Percentiles rank a stretch among this genome's conserved stretches.
Conservation (phyloP, 257 asterid species). For the Solanum pennellii region DNA sequence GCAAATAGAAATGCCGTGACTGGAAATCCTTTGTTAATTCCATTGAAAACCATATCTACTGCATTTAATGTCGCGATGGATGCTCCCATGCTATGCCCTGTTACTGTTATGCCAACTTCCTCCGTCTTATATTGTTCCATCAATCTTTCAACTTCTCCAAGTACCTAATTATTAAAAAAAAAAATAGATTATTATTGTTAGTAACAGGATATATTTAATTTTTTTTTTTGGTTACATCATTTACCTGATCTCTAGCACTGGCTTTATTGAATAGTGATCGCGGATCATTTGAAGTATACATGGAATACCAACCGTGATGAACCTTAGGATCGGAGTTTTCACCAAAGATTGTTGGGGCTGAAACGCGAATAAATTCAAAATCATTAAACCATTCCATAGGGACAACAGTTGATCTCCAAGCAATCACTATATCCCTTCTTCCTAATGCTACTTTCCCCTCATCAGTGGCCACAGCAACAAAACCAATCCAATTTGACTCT, state of each 20-base stretch:
- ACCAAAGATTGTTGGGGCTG: constrained; percentile 26
- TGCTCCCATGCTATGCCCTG: constrained; percentile 61
- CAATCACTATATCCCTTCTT: constrained; percentile 44
- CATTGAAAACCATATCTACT: constrained; percentile 33
- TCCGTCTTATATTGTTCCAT: constrained; percentile 26
- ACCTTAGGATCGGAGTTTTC: not conserved
- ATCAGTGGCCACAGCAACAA: constrained; percentile 48
- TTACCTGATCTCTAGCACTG: constrained; percentile 37
- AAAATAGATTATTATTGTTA: too few species aligned
- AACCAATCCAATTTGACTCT: constrained; percentile 50
- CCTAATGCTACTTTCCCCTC: constrained; percentile 43
- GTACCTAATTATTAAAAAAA: not conserved
- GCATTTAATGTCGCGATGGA: constrained; percentile 39
- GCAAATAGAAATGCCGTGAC: constrained; percentile 40
- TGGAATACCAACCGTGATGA: constrained; percentile 18
- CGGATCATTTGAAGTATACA: constrained; percentile 14
- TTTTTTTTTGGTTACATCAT: not conserved
- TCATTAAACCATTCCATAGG: constrained; percentile 31
- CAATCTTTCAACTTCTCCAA: constrained; percentile 16
- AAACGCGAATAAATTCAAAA: constrained; percentile 20
- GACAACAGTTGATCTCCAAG: constrained; percentile 47
- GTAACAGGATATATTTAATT: too few species aligned
- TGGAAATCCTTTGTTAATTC: constrained; percentile 14
- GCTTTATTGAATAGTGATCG: constrained; percentile 4
- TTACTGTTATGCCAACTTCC: constrained; percentile 42